Evolutionary conservation across 1,284 basidiomycete genomes (phyloP).

Genomic region (Microstroma glucosiphilum): DNA sequence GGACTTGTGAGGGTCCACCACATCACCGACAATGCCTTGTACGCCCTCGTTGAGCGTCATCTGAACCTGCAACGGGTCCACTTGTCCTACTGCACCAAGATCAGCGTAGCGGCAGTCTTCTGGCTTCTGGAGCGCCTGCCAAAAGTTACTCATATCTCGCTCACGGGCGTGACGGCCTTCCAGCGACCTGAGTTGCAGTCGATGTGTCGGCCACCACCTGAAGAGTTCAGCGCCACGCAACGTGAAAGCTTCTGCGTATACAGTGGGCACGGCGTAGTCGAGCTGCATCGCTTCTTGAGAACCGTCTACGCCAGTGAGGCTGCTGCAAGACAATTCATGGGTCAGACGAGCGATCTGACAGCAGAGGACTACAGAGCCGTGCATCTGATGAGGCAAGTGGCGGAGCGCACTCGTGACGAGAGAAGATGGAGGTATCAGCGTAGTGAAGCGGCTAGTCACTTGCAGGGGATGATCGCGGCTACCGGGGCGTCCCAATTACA

Average conservation of each 20-base stretch:
- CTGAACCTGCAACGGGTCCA: conserved; percentile 86
- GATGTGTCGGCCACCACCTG: conserved; percentile 82
- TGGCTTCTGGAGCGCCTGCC: conserved; percentile 79
- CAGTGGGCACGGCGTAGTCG: conserved; percentile 79
- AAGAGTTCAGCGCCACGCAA: conserved; percentile 88
- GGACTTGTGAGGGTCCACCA: conserved; percentile 88
- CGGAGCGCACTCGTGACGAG: no score
- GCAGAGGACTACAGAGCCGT: no score
- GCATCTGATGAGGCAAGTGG: no score
- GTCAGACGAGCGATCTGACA: no score
- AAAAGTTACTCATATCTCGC: conserved; percentile 84
- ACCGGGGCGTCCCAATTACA: no score
- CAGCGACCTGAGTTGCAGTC: conserved; percentile 75
- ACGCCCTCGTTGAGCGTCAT: conserved; percentile 66
- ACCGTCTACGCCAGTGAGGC: conserved; percentile 30
- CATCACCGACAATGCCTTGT: conserved; percentile 87
- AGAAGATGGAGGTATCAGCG: no score
- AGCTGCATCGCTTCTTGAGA: conserved; percentile 63
- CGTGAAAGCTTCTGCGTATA: conserved; percentile 94
- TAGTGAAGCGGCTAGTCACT: no score
- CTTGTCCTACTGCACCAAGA: conserved; percentile 92
- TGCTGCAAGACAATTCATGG: neutral
- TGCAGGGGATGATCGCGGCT: no score
- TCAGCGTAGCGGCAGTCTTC: conserved; percentile 83
- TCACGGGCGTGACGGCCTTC: conserved; percentile 94